Conservation (phyloP, 2,329 filamentous ascomycete genomes). For the Thielaviopsis euricoi region DNA sequence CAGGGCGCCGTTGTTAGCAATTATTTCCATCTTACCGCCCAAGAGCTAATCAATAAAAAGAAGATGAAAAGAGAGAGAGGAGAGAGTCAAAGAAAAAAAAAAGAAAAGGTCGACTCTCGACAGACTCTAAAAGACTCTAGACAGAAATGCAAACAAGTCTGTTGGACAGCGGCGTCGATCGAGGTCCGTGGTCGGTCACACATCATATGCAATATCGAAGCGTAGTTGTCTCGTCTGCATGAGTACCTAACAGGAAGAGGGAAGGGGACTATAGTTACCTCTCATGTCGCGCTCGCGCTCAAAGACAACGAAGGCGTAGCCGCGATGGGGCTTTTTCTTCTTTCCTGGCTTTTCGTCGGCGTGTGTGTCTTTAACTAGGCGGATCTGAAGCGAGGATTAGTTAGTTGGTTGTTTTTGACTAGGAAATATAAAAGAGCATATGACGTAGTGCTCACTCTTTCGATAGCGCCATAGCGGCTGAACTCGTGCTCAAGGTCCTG, state of each 20-base stretch:
- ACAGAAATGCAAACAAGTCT: neutral
- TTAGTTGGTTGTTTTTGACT: neutral
- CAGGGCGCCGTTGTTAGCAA: conserved; percentile 50
- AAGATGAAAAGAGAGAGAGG: neutral
- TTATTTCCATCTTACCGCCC: conserved; percentile 33
- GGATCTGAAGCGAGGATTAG: conserved; percentile 44
- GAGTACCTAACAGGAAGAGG: conserved; percentile 16
- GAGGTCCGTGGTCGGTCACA: neutral
- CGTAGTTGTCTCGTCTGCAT: neutral
- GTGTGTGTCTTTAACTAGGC: conserved; percentile 66
- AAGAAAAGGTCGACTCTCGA: conserved; percentile 13
- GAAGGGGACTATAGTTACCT: conserved; percentile 49
- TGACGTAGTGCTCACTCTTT: conserved; percentile 45
- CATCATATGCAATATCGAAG: neutral
- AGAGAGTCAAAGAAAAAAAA: conserved; percentile 12
- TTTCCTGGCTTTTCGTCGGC: conserved; percentile 54
- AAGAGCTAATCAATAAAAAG: neutral
- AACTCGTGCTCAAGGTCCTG: conserved; percentile 89
- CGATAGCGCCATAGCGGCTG: conserved; percentile 81
- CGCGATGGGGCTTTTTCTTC: conserved; percentile 66
- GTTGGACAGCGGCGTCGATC: neutral
- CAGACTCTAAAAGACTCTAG: neutral
- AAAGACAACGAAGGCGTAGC: conserved; percentile 94
- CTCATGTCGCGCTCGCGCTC: conserved; percentile 98
- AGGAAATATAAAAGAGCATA: neutral